These are phyloP conservation scores for Biancaea sappan DNA, from an alignment of 306 rosid species.

Conservation along the genomic window DNA sequence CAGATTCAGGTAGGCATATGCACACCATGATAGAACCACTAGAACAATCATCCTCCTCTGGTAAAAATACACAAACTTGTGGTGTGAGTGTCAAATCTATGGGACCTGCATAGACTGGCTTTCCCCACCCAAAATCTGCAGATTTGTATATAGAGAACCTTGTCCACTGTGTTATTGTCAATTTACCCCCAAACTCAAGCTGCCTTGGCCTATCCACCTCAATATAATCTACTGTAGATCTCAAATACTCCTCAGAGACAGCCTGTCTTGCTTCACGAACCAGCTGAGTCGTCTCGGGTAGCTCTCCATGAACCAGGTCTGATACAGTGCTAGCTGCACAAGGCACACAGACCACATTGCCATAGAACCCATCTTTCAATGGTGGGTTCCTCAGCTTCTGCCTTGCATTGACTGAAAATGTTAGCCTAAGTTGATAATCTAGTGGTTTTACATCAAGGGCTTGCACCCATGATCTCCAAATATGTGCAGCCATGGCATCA, in stretches of 20 bases:
- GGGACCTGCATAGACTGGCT: slow-evolving; percentile 86
- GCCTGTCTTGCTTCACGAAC: slow-evolving; percentile 65
- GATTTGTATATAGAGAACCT: slow-evolving; percentile 74
- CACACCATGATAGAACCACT: slow-evolving; percentile 68
- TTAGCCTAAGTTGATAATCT: slow-evolving; percentile 66
- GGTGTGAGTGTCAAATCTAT: slow-evolving; percentile 89
- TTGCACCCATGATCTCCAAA: slow-evolving; percentile 92
- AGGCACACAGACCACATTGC: slow-evolving; percentile 76
- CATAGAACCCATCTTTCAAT: slow-evolving; percentile 76
- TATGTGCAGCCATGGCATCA: slow-evolving; percentile 86
- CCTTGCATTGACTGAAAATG: slow-evolving; percentile 78
- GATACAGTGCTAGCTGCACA: slow-evolving; percentile 64
- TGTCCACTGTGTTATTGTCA: slow-evolving; percentile 93
- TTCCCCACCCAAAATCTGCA: slow-evolving; percentile 94
- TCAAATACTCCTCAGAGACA: slow-evolving; percentile 75
- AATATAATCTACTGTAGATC: slow-evolving; percentile 79
- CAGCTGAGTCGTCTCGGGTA: slow-evolving; percentile 50
- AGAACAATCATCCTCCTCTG: slow-evolving; percentile 51
- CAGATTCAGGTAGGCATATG: slow-evolving; percentile 84
- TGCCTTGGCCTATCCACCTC: slow-evolving; percentile 65
- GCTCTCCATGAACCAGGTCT: slow-evolving; percentile 53
- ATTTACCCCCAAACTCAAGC: slow-evolving; percentile 85
- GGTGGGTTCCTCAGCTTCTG: slow-evolving; percentile 61
- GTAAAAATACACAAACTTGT: slow-evolving; percentile 86
- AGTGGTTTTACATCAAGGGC: slow-evolving; percentile 80